phyloP scores from a whole-genome alignment of 345 rosid species.

The Iberis pinnata region DNA sequence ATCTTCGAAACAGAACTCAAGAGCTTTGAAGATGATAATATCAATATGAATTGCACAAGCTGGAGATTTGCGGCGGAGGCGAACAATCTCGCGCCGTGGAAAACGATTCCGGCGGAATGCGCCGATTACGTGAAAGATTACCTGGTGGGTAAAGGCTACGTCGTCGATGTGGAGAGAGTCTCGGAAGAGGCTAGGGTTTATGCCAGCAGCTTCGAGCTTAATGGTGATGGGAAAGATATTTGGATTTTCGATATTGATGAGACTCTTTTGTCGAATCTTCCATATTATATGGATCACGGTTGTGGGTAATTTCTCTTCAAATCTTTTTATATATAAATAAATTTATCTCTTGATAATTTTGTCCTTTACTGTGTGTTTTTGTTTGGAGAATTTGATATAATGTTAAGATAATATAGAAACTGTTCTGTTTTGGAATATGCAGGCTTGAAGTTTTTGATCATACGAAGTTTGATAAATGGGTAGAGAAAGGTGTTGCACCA shows the following conservation, averaged over 20 bases:
- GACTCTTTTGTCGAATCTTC: conserved; percentile 87
- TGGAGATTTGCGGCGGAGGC: conserved; percentile 90
- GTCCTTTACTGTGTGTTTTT: no score
- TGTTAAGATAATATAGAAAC: no score
- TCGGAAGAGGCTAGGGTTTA: conserved; percentile 51
- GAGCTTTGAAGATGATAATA: conserved; percentile 31
- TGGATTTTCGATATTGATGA: conserved; percentile 93
- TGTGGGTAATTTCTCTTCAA: conserved; percentile 56
- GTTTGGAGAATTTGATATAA: no score
- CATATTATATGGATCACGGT: conserved; percentile 66
- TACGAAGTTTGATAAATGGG: conserved; percentile 72
- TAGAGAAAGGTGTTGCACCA: conserved; percentile 62
- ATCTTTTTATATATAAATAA: neutral
- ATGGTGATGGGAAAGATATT: conserved; percentile 63
- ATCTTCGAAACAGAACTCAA: conserved; percentile 24
- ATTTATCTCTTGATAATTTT: no score
- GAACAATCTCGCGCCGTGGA: conserved; percentile 77
- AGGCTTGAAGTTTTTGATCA: conserved; percentile 68
- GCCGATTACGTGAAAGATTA: conserved; percentile 60
- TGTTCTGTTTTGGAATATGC: conserved; percentile 21
- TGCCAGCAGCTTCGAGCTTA: conserved; percentile 46
- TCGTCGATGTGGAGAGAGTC: conserved; percentile 53
- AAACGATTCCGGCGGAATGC: conserved; percentile 66
- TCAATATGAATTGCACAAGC: conserved; percentile 59
- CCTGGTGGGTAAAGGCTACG: conserved; percentile 55